These are phyloP conservation scores for Nidula niveotomentosa DNA, from an alignment of 1,284 basidiomycete species.

Conservation along the genomic window DNA sequence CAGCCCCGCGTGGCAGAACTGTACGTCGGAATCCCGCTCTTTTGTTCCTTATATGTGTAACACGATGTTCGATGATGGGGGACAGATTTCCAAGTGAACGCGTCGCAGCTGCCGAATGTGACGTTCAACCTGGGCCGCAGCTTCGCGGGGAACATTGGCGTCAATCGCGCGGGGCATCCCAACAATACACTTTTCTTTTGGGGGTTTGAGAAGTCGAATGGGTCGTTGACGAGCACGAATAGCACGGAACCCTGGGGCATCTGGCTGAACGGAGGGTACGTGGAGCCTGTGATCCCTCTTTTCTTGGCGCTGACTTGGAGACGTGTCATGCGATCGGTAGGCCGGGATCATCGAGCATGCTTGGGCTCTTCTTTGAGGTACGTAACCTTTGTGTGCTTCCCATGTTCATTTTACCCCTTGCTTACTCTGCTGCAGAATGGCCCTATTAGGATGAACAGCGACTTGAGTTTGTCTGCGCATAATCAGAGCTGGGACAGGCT, in stretches of 20 bases:
- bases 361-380: conserved; percentile 65
- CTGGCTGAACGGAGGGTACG: conserved; percentile 74
- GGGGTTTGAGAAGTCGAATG: conserved; percentile 60
- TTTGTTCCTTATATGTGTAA: conserved; percentile 2
- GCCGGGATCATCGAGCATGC: conserved; percentile 69
- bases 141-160: conserved; percentile 70
- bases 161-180: conserved; percentile 61
- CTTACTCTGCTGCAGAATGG: conserved; percentile 49
- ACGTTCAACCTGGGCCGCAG: conserved; percentile 54
- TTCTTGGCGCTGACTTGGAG: conserved; percentile 1
- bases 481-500: conserved; percentile 56
- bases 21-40: conserved; percentile 35
- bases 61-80: background rate
- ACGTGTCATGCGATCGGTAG: conserved; percentile 27
- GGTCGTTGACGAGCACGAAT: conserved; percentile 50
- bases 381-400: conserved; percentile 7
- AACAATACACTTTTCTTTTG: conserved; percentile 76
- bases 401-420: background rate
- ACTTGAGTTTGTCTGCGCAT: conserved; percentile 51
- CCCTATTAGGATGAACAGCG: conserved; percentile 52
- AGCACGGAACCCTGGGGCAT: conserved; percentile 66
- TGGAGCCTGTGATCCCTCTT: background rate
- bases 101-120: conserved; percentile 57
- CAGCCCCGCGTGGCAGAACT: conserved; percentile 62
- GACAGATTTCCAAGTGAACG: conserved; percentile 56